Percentiles rank a stretch among this genome's conserved stretches.
phyloP scores from a whole-genome alignment of 2,329 filamentous ascomycete genomes.

The Alternaria consortialis region DNA sequence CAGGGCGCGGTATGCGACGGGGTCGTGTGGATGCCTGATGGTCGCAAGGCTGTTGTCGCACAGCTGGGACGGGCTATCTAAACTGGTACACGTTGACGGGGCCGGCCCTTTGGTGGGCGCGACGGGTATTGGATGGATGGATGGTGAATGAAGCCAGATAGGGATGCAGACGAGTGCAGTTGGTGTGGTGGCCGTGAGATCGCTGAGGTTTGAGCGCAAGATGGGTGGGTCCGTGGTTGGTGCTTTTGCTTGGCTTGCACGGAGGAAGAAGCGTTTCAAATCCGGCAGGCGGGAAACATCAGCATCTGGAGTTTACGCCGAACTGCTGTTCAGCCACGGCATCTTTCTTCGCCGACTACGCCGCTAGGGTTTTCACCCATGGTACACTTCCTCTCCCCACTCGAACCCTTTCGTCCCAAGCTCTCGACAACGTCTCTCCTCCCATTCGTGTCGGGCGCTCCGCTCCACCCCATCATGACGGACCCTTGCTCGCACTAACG shows the following conservation, averaged over 20 bases:
- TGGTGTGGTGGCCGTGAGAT: slow-evolving; percentile 19
- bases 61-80: slow-evolving; percentile 21
- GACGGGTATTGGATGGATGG: slow-evolving; percentile 30
- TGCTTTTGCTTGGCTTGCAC: slow-evolving; percentile 22
- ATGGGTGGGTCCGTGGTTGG: slow-evolving; percentile 25
- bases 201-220: slow-evolving; percentile 29
- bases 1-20: slow-evolving; percentile 27
- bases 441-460: slow-evolving; percentile 5
- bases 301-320: not conserved
- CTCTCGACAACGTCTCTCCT: slow-evolving; percentile 1
- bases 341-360: not conserved
- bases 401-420: too few species aligned
- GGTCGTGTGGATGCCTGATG: slow-evolving; percentile 19
- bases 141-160: slow-evolving; percentile 14
- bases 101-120: slow-evolving; percentile 37
- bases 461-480: slow-evolving; percentile 12
- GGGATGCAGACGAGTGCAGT: slow-evolving; percentile 20
- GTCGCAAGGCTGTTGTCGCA: slow-evolving; percentile 33
- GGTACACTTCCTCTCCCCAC: not conserved
- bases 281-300: slow-evolving; percentile 13
- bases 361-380: not conserved
- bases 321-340: not conserved
- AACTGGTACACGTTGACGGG: slow-evolving; percentile 14
- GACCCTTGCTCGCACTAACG: slow-evolving; percentile 10
- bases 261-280: slow-evolving; percentile 18